Evolutionary conservation across 2,329 filamentous ascomycete species (phyloP).

Genomic region (Ramichloridium luteum): DNA sequence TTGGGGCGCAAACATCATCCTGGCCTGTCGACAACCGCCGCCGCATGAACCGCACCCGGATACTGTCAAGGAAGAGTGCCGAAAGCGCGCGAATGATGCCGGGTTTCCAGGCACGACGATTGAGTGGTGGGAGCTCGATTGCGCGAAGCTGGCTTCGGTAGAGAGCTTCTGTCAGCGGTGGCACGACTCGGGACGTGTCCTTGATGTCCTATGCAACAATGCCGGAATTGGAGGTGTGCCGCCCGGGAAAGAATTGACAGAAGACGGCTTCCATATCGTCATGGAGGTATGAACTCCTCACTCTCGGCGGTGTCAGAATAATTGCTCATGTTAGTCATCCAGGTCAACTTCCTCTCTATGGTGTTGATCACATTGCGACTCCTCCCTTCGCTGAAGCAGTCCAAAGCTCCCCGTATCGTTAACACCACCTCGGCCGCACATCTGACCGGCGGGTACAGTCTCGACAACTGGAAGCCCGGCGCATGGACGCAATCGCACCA

Average conservation of each 20-base stretch:
- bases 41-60: constrained; percentile 15
- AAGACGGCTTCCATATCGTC: constrained; percentile 22
- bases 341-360: constrained; percentile 24
- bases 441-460: neutral
- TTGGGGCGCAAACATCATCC: constrained; percentile 19
- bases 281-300: too few relatives aligned
- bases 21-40: constrained; percentile 18
- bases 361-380: constrained; percentile 20
- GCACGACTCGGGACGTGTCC: constrained; percentile 12
- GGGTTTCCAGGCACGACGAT: neutral
- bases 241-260: constrained; percentile 9
- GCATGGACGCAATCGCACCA: too few relatives aligned
- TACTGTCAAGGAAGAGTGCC: constrained; percentile 15
- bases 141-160: constrained; percentile 13
- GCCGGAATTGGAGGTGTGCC: constrained; percentile 17
- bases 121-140: constrained; percentile 4
- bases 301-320: too few relatives aligned
- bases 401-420: constrained; percentile 15
- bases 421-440: constrained; percentile 1
- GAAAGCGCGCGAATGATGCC: constrained; percentile 2
- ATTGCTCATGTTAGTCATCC: constrained; percentile 11
- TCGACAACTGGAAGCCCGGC: constrained; percentile 16
- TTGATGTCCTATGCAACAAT: constrained; percentile 22
- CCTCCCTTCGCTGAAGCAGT: constrained; percentile 18
- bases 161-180: constrained; percentile 19